Conservation (phyloP, 257 asterid species). For the Gentiana dahurica region DNA sequence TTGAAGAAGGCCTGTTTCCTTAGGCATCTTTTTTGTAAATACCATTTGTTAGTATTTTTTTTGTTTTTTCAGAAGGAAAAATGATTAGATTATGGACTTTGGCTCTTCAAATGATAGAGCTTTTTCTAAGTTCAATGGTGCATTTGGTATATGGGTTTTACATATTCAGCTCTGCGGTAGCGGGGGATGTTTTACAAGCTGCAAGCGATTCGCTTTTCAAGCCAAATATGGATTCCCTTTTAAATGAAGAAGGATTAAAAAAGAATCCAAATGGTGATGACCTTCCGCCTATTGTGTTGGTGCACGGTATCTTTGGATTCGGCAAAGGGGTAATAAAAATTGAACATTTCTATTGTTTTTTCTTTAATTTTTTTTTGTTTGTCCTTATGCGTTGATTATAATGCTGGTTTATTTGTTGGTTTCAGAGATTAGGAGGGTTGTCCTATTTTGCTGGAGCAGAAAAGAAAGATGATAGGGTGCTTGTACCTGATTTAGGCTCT, state of each 20-base stretch:
- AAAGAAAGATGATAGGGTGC: conserved; percentile 93
- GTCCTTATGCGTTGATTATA: not conserved
- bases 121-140: conserved; percentile 60
- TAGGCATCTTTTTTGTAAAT: not conserved
- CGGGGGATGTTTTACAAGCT: conserved; percentile 74
- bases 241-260: conserved; percentile 27
- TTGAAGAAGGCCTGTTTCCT: conserved; percentile 48
- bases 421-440: conserved; percentile 80
- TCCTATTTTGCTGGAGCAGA: conserved; percentile 98
- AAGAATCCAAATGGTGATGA: conserved; percentile 31
- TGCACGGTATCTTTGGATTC: conserved; percentile 95
- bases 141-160: conserved; percentile 85
- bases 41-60: not conserved
- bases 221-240: conserved; percentile 39
- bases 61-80: not conserved
- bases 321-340: conserved; percentile 79
- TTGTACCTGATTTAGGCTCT: conserved; percentile 93
- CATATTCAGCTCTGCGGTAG: conserved; percentile 86
- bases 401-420: conserved; percentile 8
- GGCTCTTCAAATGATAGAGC: conserved; percentile 58
- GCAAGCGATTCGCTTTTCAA: conserved; percentile 53
- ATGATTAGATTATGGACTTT: conserved; percentile 78
- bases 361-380: not conserved
- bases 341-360: not conserved
- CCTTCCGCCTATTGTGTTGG: conserved; percentile 88